Evolutionary conservation across 1,284 basidiomycete species (phyloP).

Genomic region (Sporisorium scitamineum): DNA sequence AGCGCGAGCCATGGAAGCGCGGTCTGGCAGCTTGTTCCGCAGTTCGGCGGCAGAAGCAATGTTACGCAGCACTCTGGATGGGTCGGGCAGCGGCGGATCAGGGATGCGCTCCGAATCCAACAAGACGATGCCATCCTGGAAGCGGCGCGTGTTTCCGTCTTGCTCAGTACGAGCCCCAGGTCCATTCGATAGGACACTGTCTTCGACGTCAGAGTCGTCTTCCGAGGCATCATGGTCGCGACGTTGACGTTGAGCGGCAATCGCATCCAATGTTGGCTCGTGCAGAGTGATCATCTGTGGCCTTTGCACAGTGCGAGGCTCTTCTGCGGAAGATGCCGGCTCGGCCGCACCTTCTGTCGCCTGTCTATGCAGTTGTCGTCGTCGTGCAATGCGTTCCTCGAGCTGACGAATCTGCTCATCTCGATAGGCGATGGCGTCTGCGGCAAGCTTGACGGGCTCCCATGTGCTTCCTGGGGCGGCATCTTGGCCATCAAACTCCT

Average conservation of each 20-base stretch:
- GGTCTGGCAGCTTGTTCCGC: slow-evolving; percentile 27
- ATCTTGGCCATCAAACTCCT: slow-evolving; percentile 35
- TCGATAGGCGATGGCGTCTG: slow-evolving; percentile 32
- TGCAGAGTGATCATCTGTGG: slow-evolving; percentile 49
- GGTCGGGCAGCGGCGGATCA: slow-evolving; percentile 24
- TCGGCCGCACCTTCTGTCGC: slow-evolving; percentile 10
- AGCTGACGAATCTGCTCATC: slow-evolving; percentile 47
- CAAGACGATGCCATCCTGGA: slow-evolving; percentile 49
- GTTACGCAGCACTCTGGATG: slow-evolving; percentile 29
- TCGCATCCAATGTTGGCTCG: slow-evolving; percentile 39
- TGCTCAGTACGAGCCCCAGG: background rate
- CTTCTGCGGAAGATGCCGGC: background rate
- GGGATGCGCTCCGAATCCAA: slow-evolving; percentile 50
- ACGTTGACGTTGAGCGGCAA: slow-evolving; percentile 3
- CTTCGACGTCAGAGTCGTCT: slow-evolving; percentile 24
- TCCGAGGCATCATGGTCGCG: slow-evolving; percentile 3
- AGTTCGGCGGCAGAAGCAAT: slow-evolving; percentile 44
- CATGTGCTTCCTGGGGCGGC: slow-evolving; percentile 1
- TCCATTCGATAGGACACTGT: slow-evolving; percentile 2
- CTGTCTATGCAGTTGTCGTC: slow-evolving; percentile 28
- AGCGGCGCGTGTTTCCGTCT: slow-evolving; percentile 31
- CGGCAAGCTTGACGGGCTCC: slow-evolving; percentile 16
- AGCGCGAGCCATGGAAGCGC: slow-evolving; percentile 18
- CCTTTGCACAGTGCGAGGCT: slow-evolving; percentile 22
- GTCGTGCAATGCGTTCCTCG: slow-evolving; percentile 37